These are phyloP conservation scores for Aspergillus pseudotamarii DNA, from an alignment of 2,329 filamentous ascomycete genomes.

Conservation along the genomic window DNA sequence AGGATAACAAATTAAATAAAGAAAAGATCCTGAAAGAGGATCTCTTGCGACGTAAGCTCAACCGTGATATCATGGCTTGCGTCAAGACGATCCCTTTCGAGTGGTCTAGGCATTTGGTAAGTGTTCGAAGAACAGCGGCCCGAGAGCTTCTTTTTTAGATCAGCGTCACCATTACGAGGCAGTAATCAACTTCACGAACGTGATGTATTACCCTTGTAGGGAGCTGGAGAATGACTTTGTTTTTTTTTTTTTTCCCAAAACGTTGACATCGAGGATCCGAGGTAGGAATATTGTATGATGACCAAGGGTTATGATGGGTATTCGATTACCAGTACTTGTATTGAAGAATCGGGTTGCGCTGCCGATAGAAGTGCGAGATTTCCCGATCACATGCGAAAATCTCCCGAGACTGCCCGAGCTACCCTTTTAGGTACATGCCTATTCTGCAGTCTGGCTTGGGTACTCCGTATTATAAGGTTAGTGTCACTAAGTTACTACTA, in stretches of 20 bases:
- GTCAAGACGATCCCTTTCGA: conserved; percentile 15
- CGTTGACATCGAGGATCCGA: neutral
- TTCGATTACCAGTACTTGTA: neutral
- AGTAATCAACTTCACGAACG: neutral
- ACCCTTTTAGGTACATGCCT: neutral
- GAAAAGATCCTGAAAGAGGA: neutral
- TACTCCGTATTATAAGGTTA: neutral
- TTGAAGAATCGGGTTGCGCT: neutral
- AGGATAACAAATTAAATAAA: neutral
- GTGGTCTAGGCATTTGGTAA: conserved; percentile 12
- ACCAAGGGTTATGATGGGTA: neutral
- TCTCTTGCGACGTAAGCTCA: conserved; percentile 3
- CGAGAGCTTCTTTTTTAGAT: conserved; percentile 2
- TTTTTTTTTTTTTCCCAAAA: neutral
- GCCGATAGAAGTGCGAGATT: conserved; percentile 11
- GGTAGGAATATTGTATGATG: neutral
- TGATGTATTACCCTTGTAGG: conserved; percentile 1
- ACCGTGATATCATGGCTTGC: conserved; percentile 24
- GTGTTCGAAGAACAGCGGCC: conserved; percentile 1
- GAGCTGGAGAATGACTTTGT: conserved; percentile 6
- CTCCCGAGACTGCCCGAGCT: conserved; percentile 15
- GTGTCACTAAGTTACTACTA: neutral
- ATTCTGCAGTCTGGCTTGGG: neutral
- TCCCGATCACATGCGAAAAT: conserved; percentile 15
- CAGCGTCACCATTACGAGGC: conserved; percentile 15